Percentiles rank a stretch among this genome's conserved stretches.
Conservation (phyloP, 257 asterid species). For the Fraxinus quadrangulata region DNA sequence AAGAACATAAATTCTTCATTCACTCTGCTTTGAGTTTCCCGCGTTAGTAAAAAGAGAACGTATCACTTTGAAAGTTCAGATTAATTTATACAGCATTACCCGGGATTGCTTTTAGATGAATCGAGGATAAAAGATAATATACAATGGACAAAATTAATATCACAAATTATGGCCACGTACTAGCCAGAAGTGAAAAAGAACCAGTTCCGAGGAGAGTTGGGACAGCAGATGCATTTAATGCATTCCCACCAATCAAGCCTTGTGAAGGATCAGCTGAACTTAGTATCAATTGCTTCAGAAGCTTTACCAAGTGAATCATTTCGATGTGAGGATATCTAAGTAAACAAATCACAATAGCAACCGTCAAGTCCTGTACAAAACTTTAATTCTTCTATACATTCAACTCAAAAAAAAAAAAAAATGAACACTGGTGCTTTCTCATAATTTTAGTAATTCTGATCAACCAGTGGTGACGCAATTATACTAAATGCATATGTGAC, state of each 20-base stretch:
- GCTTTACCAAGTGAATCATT: slow-evolving; percentile 91
- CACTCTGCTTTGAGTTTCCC: slow-evolving; percentile 21
- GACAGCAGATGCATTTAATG: slow-evolving; percentile 74
- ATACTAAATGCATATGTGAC: not conserved
- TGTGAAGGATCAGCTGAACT: slow-evolving; percentile 59
- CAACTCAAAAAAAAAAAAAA: not conserved
- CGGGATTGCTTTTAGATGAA: slow-evolving; percentile 7
- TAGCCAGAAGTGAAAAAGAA: slow-evolving; percentile 71
- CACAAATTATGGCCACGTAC: slow-evolving; percentile 46
- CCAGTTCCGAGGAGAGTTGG: slow-evolving; percentile 92
- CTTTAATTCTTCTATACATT: not conserved
- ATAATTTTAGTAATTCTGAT: not conserved
- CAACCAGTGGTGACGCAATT: not conserved
- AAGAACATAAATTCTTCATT: slow-evolving; percentile 11
- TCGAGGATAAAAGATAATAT: slow-evolving; percentile 9
- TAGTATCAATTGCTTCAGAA: slow-evolving; percentile 73
- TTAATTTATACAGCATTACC: slow-evolving; percentile 8
- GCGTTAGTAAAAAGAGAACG: not conserved
- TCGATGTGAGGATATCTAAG: slow-evolving; percentile 82
- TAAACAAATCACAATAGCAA: slow-evolving; percentile 24
- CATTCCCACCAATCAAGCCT: slow-evolving; percentile 49
- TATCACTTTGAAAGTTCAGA: slow-evolving; percentile 21
- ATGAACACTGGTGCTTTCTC: not conserved
- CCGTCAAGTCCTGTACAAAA: slow-evolving; percentile 9
- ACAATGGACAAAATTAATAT: slow-evolving; percentile 18